Conservation (phyloP, 371 early-diverging fungal genomes). For the Mortierella sp. region DNA sequence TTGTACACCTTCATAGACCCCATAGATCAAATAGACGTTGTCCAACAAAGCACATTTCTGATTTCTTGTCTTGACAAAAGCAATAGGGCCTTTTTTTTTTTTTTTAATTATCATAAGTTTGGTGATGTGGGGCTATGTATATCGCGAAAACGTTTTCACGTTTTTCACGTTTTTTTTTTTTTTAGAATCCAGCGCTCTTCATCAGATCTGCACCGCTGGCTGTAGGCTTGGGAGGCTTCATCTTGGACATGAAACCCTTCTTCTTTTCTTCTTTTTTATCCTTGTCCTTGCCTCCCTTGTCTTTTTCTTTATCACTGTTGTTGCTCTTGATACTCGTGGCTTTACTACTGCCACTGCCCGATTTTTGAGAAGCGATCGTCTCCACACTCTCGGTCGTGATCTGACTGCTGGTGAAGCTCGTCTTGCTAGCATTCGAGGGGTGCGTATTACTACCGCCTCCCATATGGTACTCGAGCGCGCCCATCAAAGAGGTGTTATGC, state of each 20-base stretch:
- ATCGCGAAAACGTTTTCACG: too few species aligned
- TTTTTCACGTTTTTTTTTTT: too few species aligned
- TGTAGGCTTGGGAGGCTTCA: slow-evolving; percentile 48
- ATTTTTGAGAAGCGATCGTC: slow-evolving; percentile 22
- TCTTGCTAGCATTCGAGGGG: background rate
- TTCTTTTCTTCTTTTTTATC: slow-evolving; percentile 29
- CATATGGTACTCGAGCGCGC: slow-evolving; percentile 17
- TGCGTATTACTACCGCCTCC: background rate
- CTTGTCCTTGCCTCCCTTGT: slow-evolving; percentile 32
- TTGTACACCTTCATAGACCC: too few species aligned
- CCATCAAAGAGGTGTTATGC: background rate
- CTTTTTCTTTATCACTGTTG: slow-evolving; percentile 27
- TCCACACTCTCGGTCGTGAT: slow-evolving; percentile 11
- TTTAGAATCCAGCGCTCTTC: slow-evolving; percentile 52
- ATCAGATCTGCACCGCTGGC: slow-evolving; percentile 47
- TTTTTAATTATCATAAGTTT: too few species aligned
- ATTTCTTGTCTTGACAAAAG: too few species aligned
- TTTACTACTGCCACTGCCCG: slow-evolving; percentile 11
- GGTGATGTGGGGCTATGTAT: too few species aligned
- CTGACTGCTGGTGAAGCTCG: slow-evolving; percentile 8
- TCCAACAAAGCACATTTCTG: too few species aligned
- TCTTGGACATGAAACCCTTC: slow-evolving; percentile 31
- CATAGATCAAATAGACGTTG: too few species aligned
- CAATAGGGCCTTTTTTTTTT: too few species aligned
- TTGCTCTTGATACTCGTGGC: background rate